A percentile compares a stretch with the other conserved stretches of the same genome.
phyloP scores from a whole-genome alignment of 2,329 filamentous ascomycete genomes.

The Calonectria ilicicola region DNA sequence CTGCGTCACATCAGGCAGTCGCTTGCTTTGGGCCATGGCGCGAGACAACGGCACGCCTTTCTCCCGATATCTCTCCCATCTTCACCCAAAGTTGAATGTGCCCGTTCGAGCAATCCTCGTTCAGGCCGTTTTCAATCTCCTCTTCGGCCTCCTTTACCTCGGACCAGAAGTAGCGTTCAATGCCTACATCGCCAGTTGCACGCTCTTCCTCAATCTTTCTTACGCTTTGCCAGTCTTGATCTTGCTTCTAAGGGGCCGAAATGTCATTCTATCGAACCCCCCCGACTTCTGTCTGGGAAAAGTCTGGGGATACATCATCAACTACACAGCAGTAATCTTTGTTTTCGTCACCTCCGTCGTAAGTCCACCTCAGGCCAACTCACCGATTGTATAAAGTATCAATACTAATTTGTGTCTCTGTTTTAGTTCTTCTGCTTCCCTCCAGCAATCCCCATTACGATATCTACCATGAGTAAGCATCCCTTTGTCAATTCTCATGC shows the following conservation, averaged over 20 bases:
- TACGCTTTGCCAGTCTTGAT: conserved; percentile 57
- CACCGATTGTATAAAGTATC: background rate
- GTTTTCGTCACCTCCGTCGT: conserved; percentile 54
- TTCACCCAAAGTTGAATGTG: conserved; percentile 53
- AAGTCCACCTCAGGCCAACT: conserved; percentile 11
- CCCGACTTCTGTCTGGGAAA: conserved; percentile 47
- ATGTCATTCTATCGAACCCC: conserved; percentile 43
- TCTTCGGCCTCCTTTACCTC: conserved; percentile 58
- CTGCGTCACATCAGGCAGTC: conserved; percentile 55
- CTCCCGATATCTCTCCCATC: conserved; percentile 48
- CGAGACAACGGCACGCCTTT: conserved; percentile 55
- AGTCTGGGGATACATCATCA: conserved; percentile 44
- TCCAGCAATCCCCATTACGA: conserved; percentile 33
- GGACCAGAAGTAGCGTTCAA: conserved; percentile 60
- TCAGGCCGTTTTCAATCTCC: conserved; percentile 55
- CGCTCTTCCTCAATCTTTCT: conserved; percentile 59
- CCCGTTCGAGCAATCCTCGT: conserved; percentile 55
- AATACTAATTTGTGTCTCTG: background rate
- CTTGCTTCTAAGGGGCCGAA: conserved; percentile 51
- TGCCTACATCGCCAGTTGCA: conserved; percentile 58
- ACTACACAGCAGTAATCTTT: conserved; percentile 49
- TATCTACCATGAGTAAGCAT: conserved; percentile 35
- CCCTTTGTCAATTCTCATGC: background rate
- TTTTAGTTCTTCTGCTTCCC: conserved; percentile 39
- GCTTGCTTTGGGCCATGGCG: conserved; percentile 60